Conservation (phyloP, 306 rosid genomes). For the Pueraria montana region DNA sequence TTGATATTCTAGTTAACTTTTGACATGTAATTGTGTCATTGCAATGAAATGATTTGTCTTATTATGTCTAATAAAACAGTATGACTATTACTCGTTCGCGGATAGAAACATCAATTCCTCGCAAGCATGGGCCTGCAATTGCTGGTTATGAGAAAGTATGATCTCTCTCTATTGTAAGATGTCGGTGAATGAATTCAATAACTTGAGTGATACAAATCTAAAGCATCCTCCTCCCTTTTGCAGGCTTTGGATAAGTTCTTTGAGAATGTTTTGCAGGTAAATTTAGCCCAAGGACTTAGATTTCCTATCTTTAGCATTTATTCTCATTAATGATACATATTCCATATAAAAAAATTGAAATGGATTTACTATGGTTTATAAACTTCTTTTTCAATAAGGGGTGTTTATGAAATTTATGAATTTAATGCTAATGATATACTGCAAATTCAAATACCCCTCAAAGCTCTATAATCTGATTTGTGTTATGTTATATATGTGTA, state of each 20-base stretch:
- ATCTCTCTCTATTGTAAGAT: conserved; percentile 39
- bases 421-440: conserved; percentile 26
- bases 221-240: conserved; percentile 52
- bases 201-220: conserved; percentile 36
- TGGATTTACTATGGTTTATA: conserved; percentile 24
- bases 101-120: conserved; percentile 95
- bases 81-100: conserved; percentile 89
- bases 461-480: conserved; percentile 26
- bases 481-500: background rate
- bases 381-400: conserved; percentile 16
- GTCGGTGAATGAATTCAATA: conserved; percentile 36
- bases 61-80: conserved; percentile 59
- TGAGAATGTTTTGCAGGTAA: conserved; percentile 88
- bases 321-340: conserved; percentile 32
- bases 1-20: conserved; percentile 40
- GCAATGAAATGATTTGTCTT: conserved; percentile 39
- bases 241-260: conserved; percentile 95
- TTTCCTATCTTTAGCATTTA: conserved; percentile 37
- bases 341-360: conserved; percentile 29
- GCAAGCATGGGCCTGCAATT: conserved; percentile 95
- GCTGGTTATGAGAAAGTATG: conserved; percentile 95
- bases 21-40: conserved; percentile 19
- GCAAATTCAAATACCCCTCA: conserved; percentile 25
- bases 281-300: conserved; percentile 35
- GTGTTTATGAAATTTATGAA: conserved; percentile 27